Evolutionary conservation across 495 filamentous ascomycete species (phyloP), one percentile per base, ranked within the genome.

Genomic region (Penicillium turbatum): DNA sequence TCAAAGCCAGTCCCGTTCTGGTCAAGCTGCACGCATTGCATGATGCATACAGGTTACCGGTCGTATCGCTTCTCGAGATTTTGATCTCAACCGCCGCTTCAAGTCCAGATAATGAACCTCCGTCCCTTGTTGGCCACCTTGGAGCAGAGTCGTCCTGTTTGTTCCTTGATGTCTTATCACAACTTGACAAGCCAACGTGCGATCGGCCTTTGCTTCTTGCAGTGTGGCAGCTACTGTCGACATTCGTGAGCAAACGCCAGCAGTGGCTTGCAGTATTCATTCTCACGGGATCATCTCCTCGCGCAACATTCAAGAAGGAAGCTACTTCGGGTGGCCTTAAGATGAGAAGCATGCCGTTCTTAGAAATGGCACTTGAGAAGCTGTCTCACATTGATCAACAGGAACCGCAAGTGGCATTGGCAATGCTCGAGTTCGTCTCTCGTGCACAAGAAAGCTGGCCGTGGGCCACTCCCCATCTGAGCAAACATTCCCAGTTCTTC

Each of bases 191-290:
- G 59, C 91, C 91, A 10, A 73, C 92, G 29, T 71, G 77, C 45
- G 77, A 88, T 57, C 67, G 74, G 4, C 61, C 72, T 6, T 73
- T 90, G 36, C 78, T 85, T 19, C 76, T 82, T 43, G 73, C 77
- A 19, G 86, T 90, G 44, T 97, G 93, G 93, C 82, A 78, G 46
- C 82, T 99, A 51, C 82, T 97, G 30, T 86, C 92, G 26, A 85
- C 84, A n/a, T 82, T 96, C 41, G 80, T 97, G 41, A 87, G 89
- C 61, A 91, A 88, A 62, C 85, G 89, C 48, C 93, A 99, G 57
- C 90, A 95, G 63, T 97, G 95, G 86, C 86, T 99, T 73, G 85
- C 92, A 0, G 89, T 95, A 39, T 92, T 90, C 63, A 79, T 97
- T 44, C 83, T 97, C 24, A 96, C 92, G 4, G 93, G 93, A 21